Conservation (phyloP, 2,329 filamentous ascomycete genomes). For the Sphaerulina vaccinii region DNA sequence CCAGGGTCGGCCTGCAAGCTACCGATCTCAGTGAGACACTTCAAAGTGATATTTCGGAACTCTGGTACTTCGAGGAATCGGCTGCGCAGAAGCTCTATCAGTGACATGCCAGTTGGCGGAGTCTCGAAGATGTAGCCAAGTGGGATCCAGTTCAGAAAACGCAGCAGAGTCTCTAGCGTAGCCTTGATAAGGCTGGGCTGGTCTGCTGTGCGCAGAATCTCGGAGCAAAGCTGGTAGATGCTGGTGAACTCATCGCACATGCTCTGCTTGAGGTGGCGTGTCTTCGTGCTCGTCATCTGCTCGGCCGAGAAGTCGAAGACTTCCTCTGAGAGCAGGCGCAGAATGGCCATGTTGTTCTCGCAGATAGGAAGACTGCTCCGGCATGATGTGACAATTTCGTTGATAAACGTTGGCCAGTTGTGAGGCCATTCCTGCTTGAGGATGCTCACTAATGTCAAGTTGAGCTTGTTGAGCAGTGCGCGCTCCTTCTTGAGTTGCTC, state of each 20-base stretch:
- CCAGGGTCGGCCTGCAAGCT: slow-evolving; percentile 81
- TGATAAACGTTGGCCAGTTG: slow-evolving; percentile 99
- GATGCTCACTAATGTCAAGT: slow-evolving; percentile 93
- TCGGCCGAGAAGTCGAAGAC: slow-evolving; percentile 99
- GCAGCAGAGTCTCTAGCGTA: slow-evolving; percentile 91
- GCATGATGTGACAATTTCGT: slow-evolving; percentile 96
- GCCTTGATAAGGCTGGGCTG: slow-evolving; percentile 88
- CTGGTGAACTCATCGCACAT: slow-evolving; percentile 99
- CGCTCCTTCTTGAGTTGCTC: slow-evolving; percentile 81
- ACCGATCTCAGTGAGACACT: slow-evolving; percentile 96
- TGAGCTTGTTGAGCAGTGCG: slow-evolving; percentile 95
- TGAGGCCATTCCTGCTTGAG: slow-evolving; percentile 99
- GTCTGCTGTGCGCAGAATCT: slow-evolving; percentile 86
- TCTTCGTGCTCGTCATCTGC: slow-evolving; percentile 98
- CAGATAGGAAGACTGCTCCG: slow-evolving; percentile 95
- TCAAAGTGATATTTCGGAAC: slow-evolving; percentile 94
- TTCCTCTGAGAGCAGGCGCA: slow-evolving; percentile 92
- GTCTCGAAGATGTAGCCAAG: slow-evolving; percentile 99
- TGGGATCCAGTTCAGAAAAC: slow-evolving; percentile 99
- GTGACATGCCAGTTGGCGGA: slow-evolving; percentile 55
- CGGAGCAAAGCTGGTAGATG: slow-evolving; percentile 96
- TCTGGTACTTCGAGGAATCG: slow-evolving; percentile 91
- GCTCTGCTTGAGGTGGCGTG: slow-evolving; percentile 91
- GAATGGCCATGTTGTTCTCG: slow-evolving; percentile 99
- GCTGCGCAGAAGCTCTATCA: slow-evolving; percentile 91